Percentiles rank a stretch among this genome's conserved stretches.
Conservation (phyloP, 768 basidiomycete species). For the Lactarius sp. region DNA sequence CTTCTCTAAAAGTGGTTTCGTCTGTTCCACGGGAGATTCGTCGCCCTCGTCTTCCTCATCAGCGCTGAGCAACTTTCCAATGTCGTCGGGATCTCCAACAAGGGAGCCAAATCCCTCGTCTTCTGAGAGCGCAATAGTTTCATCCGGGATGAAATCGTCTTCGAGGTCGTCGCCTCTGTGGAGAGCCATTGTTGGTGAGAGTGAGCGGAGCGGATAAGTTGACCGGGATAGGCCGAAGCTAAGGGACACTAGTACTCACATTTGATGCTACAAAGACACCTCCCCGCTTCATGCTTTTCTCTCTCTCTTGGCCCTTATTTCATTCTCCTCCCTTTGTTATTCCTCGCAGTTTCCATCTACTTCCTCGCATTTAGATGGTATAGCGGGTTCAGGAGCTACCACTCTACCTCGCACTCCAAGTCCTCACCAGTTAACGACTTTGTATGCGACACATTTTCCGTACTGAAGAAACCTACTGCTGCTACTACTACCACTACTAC, state of each 20-base stretch:
- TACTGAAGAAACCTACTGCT: conserved; percentile 14
- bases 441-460: conserved; percentile 20
- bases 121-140: conserved; percentile 57
- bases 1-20: conserved; percentile 39
- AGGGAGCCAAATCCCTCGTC: conserved; percentile 41
- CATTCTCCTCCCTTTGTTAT: not conserved
- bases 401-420: not conserved
- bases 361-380: conserved; percentile 15
- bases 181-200: conserved; percentile 31
- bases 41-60: conserved; percentile 39
- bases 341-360: not conserved
- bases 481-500: conserved; percentile 16
- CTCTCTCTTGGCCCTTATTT: not conserved
- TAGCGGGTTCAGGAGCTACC: not conserved
- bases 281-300: conserved; percentile 2
- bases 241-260: no score
- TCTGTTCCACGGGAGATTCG: conserved; percentile 27
- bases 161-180: conserved; percentile 72
- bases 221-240: conserved; percentile 1
- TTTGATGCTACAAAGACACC: not conserved
- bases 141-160: conserved; percentile 74
- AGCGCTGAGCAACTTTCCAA: conserved; percentile 40
- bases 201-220: not conserved
- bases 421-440: not conserved
- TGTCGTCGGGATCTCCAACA: conserved; percentile 32